Conservation (phyloP, 441 rosid genomes). For the Capsella rubella region DNA sequence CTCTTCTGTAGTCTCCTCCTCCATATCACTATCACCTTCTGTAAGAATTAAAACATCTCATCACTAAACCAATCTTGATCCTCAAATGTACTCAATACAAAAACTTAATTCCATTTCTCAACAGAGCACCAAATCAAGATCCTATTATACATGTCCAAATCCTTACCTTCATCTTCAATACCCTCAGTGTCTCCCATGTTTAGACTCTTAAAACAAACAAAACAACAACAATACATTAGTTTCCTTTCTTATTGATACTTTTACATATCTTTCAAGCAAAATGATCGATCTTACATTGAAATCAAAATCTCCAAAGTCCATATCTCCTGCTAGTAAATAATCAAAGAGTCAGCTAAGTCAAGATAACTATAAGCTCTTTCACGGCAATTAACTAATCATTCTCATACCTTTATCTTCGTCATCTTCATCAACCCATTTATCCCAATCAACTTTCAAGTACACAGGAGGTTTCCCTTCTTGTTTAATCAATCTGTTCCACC, state of each 20-base stretch:
- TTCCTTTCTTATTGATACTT: not conserved
- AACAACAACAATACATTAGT: not conserved
- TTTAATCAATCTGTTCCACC: slow-evolving; percentile 73
- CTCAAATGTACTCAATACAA: not conserved
- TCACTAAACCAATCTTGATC: slow-evolving; percentile 33
- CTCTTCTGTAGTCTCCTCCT: slow-evolving; percentile 46
- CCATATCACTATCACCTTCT: slow-evolving; percentile 50
- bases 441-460: slow-evolving; percentile 76
- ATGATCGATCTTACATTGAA: slow-evolving; percentile 28
- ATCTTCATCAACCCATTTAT: slow-evolving; percentile 76
- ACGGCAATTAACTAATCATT: not conserved
- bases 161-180: slow-evolving; percentile 24
- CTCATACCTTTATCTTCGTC: slow-evolving; percentile 49
- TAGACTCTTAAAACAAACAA: slow-evolving; percentile 19
- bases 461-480: slow-evolving; percentile 64
- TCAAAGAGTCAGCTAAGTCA: slow-evolving; percentile 1
- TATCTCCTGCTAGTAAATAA: slow-evolving; percentile 40
- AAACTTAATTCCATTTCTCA: not conserved
- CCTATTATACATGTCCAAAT: not conserved
- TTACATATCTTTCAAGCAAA: not conserved
- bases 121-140: not conserved
- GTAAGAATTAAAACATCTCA: slow-evolving; percentile 35
- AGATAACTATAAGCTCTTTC: slow-evolving; percentile 10
- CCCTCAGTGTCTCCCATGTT: slow-evolving; percentile 28
- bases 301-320: slow-evolving; percentile 53